Evolutionary conservation across 345 rosid genomes (phyloP), one percentile per base, ranked within the genome.

Genomic region (Hevea brasiliensis): DNA sequence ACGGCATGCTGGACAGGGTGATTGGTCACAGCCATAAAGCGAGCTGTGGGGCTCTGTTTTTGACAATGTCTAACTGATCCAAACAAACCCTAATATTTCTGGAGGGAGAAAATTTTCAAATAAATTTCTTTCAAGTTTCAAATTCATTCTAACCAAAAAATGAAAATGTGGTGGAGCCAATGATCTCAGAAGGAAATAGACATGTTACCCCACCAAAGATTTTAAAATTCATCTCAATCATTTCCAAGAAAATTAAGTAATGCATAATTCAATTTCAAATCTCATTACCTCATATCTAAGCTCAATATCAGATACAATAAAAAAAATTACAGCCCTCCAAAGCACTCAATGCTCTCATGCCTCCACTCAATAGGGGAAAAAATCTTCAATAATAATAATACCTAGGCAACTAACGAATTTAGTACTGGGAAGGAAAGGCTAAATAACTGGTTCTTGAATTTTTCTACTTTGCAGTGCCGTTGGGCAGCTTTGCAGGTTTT

Each of bases 391-490:
- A 35, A 48, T 56, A n/a, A 72, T 24, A 14, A 67, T 37, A 67
- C 42, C 50, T 44, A 51, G 23, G 41, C 26, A 65, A 44, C 69
- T 11, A 53, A 29, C 41, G 35, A 32, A 48, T 58, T 32, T 45
- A 27, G 45, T 2, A 32, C 67, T 55, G 7, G 20, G 26, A 66
- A 65, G 48, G 60, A 59, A 7, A 70, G 11, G 72, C 35, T 51
- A 37, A 27, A 10, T 14, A 24, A 23, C 29, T 11, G 21, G 24
- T 21, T 7, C 3, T 32, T 11, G 13, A 27, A 59, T 18, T 32
- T 48, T 17, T 77, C 76, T 77, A 74, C 68, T 77, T 74, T 5
- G 84, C 44, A 0, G 53, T 42, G 67, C 76, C 65, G 48, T 71
- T 77, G 61, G 76, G 54, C 13, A 48, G 41, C 8, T 35, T 14